Conservation (phyloP, 345 rosid species). For the Punica granatum region DNA sequence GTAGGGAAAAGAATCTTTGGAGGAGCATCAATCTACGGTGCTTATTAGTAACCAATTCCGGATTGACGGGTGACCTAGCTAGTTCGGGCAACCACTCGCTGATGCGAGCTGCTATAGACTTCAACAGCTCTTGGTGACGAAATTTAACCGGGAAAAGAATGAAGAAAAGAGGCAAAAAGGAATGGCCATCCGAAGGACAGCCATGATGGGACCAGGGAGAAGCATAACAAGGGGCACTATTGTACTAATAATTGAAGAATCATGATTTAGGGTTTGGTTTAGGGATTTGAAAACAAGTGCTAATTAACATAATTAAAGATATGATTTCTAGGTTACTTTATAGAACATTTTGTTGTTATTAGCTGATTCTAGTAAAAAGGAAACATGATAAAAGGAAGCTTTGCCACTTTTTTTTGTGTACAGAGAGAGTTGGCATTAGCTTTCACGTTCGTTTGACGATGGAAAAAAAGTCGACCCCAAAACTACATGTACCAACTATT, state of each 20-base stretch:
- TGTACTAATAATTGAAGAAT: conserved; percentile 40
- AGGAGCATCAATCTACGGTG: not conserved
- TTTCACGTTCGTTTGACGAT: conserved; percentile 14
- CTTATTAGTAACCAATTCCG: not conserved
- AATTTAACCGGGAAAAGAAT: not conserved
- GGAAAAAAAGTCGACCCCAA: not conserved
- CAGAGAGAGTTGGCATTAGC: conserved; percentile 27
- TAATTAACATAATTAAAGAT: conserved; percentile 11
- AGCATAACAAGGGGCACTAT: conserved; percentile 22
- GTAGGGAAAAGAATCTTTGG: too few relatives aligned
- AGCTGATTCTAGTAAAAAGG: conserved; percentile 12
- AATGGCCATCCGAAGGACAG: conserved; percentile 20
- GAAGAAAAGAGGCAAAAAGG: conserved; percentile 12
- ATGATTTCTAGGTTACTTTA: conserved; percentile 15
- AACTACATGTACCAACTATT: not conserved
- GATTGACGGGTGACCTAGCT: not conserved
- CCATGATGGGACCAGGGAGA: conserved; percentile 19
- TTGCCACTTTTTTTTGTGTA: conserved; percentile 15
- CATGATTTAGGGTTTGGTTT: conserved; percentile 20
- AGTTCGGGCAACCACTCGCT: not conserved
- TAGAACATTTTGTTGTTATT: conserved; percentile 13
- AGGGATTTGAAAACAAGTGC: conserved; percentile 18
- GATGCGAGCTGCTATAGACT: conserved; percentile 5
- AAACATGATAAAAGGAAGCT: conserved; percentile 8
- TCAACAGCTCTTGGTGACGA: not conserved